Conservation (phyloP, 331 rosid genomes). For the Ulmus americana region DNA sequence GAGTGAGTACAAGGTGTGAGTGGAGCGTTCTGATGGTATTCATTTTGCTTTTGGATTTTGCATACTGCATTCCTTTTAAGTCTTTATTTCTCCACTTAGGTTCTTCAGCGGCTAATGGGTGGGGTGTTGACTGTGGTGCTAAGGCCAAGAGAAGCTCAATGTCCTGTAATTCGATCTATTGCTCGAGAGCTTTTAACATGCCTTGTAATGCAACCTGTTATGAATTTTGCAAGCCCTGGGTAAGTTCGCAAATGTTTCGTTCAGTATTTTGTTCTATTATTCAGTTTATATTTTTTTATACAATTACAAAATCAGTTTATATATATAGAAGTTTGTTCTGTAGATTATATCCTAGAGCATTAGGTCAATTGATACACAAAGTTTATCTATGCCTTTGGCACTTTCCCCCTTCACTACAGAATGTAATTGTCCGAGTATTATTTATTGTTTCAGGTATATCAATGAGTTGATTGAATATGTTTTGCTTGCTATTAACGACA, state of each 20-base stretch:
- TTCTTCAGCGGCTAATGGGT: slow-evolving; percentile 81
- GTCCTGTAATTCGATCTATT: slow-evolving; percentile 75
- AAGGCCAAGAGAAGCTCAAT: slow-evolving; percentile 69
- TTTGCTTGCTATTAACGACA: slow-evolving; percentile 53
- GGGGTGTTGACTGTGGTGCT: slow-evolving; percentile 79
- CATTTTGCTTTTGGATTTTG: slow-evolving; percentile 19
- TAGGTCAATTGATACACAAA: slow-evolving; percentile 1
- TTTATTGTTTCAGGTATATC: slow-evolving; percentile 56
- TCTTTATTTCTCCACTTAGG: slow-evolving; percentile 36
- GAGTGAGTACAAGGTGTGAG: slow-evolving; percentile 99
- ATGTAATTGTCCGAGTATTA: background rate
- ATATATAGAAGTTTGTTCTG: background rate
- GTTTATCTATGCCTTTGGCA: slow-evolving; percentile 1
- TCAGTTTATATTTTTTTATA: background rate
- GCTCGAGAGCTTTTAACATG: slow-evolving; percentile 83
- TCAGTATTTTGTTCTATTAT: background rate
- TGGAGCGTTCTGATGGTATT: slow-evolving; percentile 49
- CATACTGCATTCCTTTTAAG: slow-evolving; percentile 33
- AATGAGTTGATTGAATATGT: slow-evolving; percentile 76
- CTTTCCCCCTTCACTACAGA: slow-evolving; percentile 17
- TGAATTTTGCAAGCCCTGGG: slow-evolving; percentile 93
- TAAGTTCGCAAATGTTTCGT: slow-evolving; percentile 39
- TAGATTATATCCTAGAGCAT: slow-evolving; percentile 2
- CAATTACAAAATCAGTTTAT: no score
- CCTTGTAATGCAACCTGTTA: slow-evolving; percentile 83